Conservation (phyloP, 371 early-diverging fungal species). For the Circinella umbellata region DNA sequence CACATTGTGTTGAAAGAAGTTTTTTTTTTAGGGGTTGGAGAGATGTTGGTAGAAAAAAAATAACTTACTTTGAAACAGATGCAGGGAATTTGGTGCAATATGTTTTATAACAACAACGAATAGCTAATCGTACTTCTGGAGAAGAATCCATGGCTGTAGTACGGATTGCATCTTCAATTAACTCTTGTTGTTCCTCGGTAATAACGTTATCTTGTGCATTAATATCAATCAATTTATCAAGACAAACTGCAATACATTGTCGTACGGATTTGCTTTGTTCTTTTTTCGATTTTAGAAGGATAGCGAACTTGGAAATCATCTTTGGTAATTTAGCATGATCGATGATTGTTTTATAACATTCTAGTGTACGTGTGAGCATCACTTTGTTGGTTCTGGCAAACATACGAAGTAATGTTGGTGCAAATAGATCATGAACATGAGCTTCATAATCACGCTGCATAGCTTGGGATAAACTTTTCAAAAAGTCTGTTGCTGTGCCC, state of each 20-base stretch:
- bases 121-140: conserved; percentile 52
- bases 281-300: conserved; percentile 22
- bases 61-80: conserved; percentile 25
- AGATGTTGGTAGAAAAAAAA: neutral
- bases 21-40: too few species aligned
- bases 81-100: conserved; percentile 51
- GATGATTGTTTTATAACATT: conserved; percentile 47
- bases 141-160: conserved; percentile 54
- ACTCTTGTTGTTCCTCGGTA: conserved; percentile 34
- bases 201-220: conserved; percentile 31
- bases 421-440: conserved; percentile 41
- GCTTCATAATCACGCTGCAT: conserved; percentile 53
- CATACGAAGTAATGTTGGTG: conserved; percentile 50
- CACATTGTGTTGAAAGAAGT: too few species aligned
- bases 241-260: conserved; percentile 42
- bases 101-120: conserved; percentile 46
- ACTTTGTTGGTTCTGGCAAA: conserved; percentile 67
- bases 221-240: conserved; percentile 43
- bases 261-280: conserved; percentile 50
- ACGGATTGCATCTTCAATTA: conserved; percentile 49
- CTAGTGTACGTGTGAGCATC: conserved; percentile 44
- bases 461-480: conserved; percentile 45
- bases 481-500: conserved; percentile 54
- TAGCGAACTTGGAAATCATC: conserved; percentile 44
- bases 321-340: conserved; percentile 36